These are phyloP conservation scores for Novakomyces olei DNA, from an alignment of 805 yeast genomes.

Conservation along the genomic window DNA sequence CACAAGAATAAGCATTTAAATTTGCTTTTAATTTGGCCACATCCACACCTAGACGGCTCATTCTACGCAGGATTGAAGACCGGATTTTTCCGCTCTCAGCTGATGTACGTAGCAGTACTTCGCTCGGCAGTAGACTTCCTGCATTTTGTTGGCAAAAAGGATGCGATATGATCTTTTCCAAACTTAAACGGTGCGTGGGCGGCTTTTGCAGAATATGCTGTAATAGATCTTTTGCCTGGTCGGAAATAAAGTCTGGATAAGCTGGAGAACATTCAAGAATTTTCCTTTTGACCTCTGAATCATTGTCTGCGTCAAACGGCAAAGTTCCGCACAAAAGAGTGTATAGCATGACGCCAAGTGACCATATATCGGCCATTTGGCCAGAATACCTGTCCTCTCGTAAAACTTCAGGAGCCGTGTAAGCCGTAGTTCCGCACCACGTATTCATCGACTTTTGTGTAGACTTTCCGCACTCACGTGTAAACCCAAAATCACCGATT, in stretches of 20 bases:
- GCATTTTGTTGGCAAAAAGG: constrained; percentile 1
- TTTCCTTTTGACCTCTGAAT: neutral
- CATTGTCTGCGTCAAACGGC: constrained; percentile 48
- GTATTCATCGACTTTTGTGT: constrained; percentile 49
- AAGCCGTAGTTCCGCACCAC: constrained; percentile 90
- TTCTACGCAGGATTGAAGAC: too few species aligned
- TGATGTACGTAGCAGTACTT: neutral
- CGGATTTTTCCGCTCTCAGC: constrained; percentile 1
- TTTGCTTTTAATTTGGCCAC: constrained; percentile 4
- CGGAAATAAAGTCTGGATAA: neutral
- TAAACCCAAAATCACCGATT: constrained; percentile 55
- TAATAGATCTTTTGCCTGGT: neutral
- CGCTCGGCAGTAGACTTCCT: neutral
- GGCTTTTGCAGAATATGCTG: neutral
- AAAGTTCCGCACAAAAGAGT: constrained; percentile 63
- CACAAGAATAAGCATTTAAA: constrained; percentile 3
- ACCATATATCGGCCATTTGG: constrained; percentile 79
- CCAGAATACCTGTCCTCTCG: constrained; percentile 89
- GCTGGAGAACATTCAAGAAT: neutral
- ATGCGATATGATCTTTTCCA: constrained; percentile 1
- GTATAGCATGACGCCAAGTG: constrained; percentile 76
- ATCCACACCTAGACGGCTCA: constrained; percentile 2
- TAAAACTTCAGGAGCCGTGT: constrained; percentile 80
- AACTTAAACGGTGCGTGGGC: neutral
- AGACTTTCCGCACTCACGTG: constrained; percentile 37